These are phyloP conservation scores for Hansenula anomala DNA, from an alignment of 1,139 yeast species.

Conservation along the genomic window DNA sequence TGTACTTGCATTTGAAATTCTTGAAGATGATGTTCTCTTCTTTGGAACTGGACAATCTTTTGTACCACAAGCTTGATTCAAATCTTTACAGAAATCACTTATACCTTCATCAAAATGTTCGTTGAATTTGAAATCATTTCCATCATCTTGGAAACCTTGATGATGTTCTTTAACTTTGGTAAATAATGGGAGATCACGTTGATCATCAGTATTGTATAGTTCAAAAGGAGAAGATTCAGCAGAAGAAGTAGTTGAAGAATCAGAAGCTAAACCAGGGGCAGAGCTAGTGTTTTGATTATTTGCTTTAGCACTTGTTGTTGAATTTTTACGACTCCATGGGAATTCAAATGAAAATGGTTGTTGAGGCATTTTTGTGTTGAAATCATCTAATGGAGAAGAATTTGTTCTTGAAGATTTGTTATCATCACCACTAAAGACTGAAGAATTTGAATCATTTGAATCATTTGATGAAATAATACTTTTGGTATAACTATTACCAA, in stretches of 20 bases:
- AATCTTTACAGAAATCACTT: constrained; percentile 64
- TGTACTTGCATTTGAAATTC: constrained; percentile 1
- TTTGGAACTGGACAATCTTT: constrained; percentile 62
- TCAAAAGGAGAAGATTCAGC: constrained; percentile 21
- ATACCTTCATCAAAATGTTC: constrained; percentile 45
- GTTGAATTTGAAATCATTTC: constrained; percentile 29
- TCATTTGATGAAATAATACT: not conserved
- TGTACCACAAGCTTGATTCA: constrained; percentile 85
- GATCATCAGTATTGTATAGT: constrained; percentile 17
- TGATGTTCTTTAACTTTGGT: constrained; percentile 8
- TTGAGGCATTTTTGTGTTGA: constrained; percentile 13
- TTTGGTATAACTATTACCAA: not conserved
- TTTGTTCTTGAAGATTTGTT: constrained; percentile 7
- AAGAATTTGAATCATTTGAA: not conserved
- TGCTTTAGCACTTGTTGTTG: constrained; percentile 5
- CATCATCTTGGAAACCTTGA: not conserved
- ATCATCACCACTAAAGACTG: not conserved
- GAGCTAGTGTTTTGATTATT: too few species aligned
- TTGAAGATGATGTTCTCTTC: constrained; percentile 10
- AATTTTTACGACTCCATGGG: constrained; percentile 30
- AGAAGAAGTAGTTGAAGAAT: constrained; percentile 17
- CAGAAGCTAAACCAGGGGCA: constrained; percentile 22
- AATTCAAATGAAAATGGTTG: constrained; percentile 36
- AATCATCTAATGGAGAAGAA: constrained; percentile 6
- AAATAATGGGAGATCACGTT: constrained; percentile 17